Evolutionary conservation across 768 basidiomycete genomes (phyloP).

Genomic region (Termitomyces titanicus): DNA sequence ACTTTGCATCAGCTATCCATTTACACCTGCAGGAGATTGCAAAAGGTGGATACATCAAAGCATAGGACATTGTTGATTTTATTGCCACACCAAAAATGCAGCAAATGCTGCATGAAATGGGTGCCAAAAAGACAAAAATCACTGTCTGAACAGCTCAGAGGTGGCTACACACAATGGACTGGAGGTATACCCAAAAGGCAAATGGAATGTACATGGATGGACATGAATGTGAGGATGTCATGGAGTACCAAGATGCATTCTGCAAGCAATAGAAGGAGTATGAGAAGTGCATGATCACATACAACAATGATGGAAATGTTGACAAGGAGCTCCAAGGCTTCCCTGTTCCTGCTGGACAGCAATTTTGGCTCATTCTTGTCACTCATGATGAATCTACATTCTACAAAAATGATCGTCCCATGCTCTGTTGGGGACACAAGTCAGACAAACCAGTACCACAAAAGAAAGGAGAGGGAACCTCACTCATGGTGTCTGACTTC

Average conservation of each 20-base stretch:
- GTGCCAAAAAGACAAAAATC: slow-evolving; percentile 11
- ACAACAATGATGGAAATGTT: slow-evolving; percentile 26
- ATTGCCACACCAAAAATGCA: slow-evolving; percentile 23
- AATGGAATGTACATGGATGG: slow-evolving; percentile 37
- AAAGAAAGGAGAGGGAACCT: too few species aligned
- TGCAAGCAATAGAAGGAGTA: slow-evolving; percentile 22
- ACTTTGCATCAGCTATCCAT: slow-evolving; percentile 22
- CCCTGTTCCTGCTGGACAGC: too few species aligned
- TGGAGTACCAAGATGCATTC: slow-evolving; percentile 26
- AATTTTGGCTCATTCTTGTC: too few species aligned
- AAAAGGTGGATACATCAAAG: slow-evolving; percentile 25
- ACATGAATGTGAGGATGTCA: slow-evolving; percentile 34
- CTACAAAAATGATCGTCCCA: too few species aligned
- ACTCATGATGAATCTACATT: too few species aligned
- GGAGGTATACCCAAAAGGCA: slow-evolving; percentile 21
- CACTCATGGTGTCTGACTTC: too few species aligned
- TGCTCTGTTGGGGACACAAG: too few species aligned
- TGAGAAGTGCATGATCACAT: slow-evolving; percentile 18
- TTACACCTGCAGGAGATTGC: slow-evolving; percentile 24
- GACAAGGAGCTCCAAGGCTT: too few species aligned
- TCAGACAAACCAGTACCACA: too few species aligned
- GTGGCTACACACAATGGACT: slow-evolving; percentile 32
- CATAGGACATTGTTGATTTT: slow-evolving; percentile 28
- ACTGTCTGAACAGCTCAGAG: slow-evolving; percentile 21
- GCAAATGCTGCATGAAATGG: slow-evolving; percentile 8